Base-by-base conservation (phyloP, 805 yeast genomes). In the Saccharomycopsis sp. region DNA sequence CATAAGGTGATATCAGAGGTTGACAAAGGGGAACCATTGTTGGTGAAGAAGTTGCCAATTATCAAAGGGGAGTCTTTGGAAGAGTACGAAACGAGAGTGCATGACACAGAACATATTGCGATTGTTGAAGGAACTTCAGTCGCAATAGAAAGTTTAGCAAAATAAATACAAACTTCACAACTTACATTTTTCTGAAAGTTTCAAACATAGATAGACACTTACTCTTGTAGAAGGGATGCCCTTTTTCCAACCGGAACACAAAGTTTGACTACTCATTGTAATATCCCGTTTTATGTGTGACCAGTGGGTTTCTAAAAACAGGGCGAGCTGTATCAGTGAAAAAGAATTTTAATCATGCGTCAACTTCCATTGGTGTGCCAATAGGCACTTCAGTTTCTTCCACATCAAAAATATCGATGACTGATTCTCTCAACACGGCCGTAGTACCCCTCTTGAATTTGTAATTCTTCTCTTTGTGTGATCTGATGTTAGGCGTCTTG, bases 121-220 rank as follows among this genome's bases (percentile, higher is more conserved):
- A 92, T 92, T 35, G 96, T 92, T 2, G 94, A 88, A 56, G 98
- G 95, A 3, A 77, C 96, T n/a, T n/a, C n/a, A n/a, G n/a, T n/a
- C n/a, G n/a, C n/a, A n/a, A n/a, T n/a, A n/a, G n/a, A n/a, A n/a
- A n/a, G n/a, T n/a, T n/a, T n/a, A n/a, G n/a, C n/a, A n/a, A n/a
- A n/a, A n/a, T n/a, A n/a, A n/a, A n/a, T n/a, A n/a, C n/a, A n/a
- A n/a, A n/a, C n/a, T n/a, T n/a, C n/a, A n/a, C n/a, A n/a, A n/a
- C n/a, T n/a, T n/a, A n/a, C n/a, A n/a, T n/a, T n/a, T n/a, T n/a
- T n/a, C n/a, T n/a, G n/a, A n/a, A n/a, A n/a, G n/a, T n/a, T n/a
- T n/a, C n/a, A n/a, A n/a, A n/a, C n/a, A n/a, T n/a, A n/a, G n/a
- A n/a, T n/a, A n/a, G n/a, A n/a, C n/a, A n/a, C n/a, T n/a, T n/a